A percentile compares a stretch with the other conserved stretches of the same genome.
These are phyloP conservation scores for Brassica napus DNA, from an alignment of 345 rosid species.

Conservation along the genomic window Da-Ae NC_063445.1:19541501-19542000, in stretches of 20 bases:
- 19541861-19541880: background rate
- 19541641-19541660: background rate
- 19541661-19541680: background rate
- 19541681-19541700: background rate
- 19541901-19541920: background rate
- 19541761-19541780: background rate
- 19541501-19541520: slow-evolving; percentile 65
- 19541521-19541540: slow-evolving; percentile 67
- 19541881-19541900: background rate
- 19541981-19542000: background rate
- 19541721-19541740: background rate
- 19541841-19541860: background rate
- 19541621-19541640: slow-evolving; percentile 1
- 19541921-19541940: background rate
- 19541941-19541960: background rate
- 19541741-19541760: background rate
- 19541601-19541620: slow-evolving; percentile 1
- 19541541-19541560: slow-evolving; percentile 28
- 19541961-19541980: background rate
- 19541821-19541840: background rate
- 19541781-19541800: background rate
- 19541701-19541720: background rate
- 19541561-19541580: background rate
- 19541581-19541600: background rate
- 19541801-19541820: background rate